Evolutionary conservation across 768 basidiomycete genomes (phyloP), one percentile per base, ranked within the genome.

Genomic region (Termitomyces sp.): DNA sequence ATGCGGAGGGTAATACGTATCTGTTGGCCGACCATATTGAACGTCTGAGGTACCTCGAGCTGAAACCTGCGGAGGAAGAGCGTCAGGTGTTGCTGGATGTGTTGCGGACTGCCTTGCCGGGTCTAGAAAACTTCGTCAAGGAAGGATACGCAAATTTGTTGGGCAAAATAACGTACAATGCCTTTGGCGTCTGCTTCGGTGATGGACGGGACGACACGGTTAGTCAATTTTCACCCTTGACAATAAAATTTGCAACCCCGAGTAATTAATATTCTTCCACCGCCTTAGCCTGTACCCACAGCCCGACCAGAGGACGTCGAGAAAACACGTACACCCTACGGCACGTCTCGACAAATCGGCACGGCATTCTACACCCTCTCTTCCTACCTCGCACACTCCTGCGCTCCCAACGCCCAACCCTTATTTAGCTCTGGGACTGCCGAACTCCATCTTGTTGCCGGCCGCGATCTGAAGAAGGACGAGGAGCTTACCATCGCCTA

Each of bases 341-440:
- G 92, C 58, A 92, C 91, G 13, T 74, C 82, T 52, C 85, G 81
- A 32, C 92, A 94, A 75, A 76, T 92, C 50, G 92, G 92, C 55
- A 81, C 82, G 53, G 92, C 87, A 16, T 75, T 92, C 67, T 94
- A 91, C 71, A 79, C 84, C 24, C 80, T 92, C 54, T 92, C 92
- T 2, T 83, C 90, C 39, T 92, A 94, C 74, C 79, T 91, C 54
- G 73, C 79, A 4, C 92, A 94, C 73, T 91, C 91, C 8, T 94
- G 92, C 72, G 69, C 77, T 11, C 92, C 92, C 40, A 82, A 80
- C 54, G 84, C 85, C 9, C 80, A 81, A 4, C 87, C 90, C 8
- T 79, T 83, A 9, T 94, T 92, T 75, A 74, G 75, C 58, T 72
- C 77, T 0, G 90, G 89, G 55, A 91, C 86, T 22, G 78, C 89